Evolutionary conservation across 495 filamentous ascomycete genomes (phyloP), one percentile per base, ranked within the genome.

Genomic region (Daldinia childiae): DNA sequence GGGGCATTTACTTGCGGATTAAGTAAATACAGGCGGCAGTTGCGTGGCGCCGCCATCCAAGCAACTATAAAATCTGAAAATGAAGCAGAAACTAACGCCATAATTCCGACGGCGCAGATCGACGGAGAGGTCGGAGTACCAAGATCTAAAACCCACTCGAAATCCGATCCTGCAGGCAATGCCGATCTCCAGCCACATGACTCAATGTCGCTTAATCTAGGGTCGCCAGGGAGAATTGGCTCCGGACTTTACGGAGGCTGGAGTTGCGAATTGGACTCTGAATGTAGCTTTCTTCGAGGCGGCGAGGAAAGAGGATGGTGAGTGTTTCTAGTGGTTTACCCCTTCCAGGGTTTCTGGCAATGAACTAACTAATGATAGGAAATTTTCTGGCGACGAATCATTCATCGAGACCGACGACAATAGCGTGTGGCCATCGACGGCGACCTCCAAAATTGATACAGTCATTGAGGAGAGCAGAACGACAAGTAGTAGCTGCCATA

Each of bases 291-390:
- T 81, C 77, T 99, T 74, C 86, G 83, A 30, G 83, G 83, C 43
- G 95, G 95, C 5, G 93, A 93, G 70, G 95, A 98, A 81, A 85
- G 95, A 77, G 92, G 92, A 69, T 98, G 94, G 93, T 95, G 73
- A 84, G 92, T 89, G 43, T 66, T 29, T 51, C 58, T 21, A 61
- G 36, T 52, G 19, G 9, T 14, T 75, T 64, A 64, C 5, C 45
- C 58, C 14, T 68, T 38, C 36, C 63, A 70, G 57, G 57, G 30
- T 55, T 62, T 71, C 41, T 55, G 48, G 58, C 45, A 48, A 73
- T 64, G 36, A 60, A 55, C 72, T 81, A 71, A 76, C 30, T 34
- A 24, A 68, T 34, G 17, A 24, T 62, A 93, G 91, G 91, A 87
- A 87, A 70, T 93, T 94, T 64, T 87, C 86, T 39, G 91, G 92